phyloP scores from a whole-genome alignment of 129 eudicot species.

The Pittosporum tobira region DNA sequence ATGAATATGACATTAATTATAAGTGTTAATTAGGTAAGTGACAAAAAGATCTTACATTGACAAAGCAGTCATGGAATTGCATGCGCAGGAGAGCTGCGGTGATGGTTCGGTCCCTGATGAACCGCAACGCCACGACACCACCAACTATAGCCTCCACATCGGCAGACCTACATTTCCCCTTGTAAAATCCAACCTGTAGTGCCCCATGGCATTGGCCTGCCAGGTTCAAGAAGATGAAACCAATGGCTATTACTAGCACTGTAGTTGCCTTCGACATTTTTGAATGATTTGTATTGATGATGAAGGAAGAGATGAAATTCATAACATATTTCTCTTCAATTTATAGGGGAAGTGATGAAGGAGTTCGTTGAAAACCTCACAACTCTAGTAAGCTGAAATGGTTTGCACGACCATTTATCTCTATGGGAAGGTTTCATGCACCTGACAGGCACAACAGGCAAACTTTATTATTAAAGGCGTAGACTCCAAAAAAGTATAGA shows the following conservation, averaged over 20 bases:
- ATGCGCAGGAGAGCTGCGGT: constrained; percentile 59
- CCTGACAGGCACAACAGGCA: too few species aligned
- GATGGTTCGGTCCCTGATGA: constrained; percentile 27
- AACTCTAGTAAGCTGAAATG: constrained; percentile 18
- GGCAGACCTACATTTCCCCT: constrained; percentile 27
- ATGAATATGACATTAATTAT: too few species aligned
- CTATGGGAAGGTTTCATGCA: too few species aligned
- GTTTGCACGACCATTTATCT: constrained; percentile 15
- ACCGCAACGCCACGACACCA: constrained; percentile 13
- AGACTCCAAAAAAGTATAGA: too few species aligned
- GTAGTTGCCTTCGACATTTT: constrained; percentile 15
- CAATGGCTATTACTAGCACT: constrained; percentile 12
- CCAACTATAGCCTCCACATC: constrained; percentile 44
- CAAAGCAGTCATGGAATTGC: constrained; percentile 78
- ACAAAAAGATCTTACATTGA: constrained; percentile 29
- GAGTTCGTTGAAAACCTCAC: not conserved
- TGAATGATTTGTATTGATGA: not conserved
- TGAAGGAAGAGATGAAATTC: not conserved
- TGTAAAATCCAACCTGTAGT: constrained; percentile 41
- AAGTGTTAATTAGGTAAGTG: not conserved
- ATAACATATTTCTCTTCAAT: not conserved
- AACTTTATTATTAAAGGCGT: too few species aligned
- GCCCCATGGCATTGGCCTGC: constrained; percentile 29
- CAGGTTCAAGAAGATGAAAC: constrained; percentile 19
- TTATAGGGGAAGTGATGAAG: constrained; percentile 7